Percentiles rank a stretch among this genome's conserved stretches.
phyloP scores from a whole-genome alignment of 176 grass and related monocot genomes.

The Oryza nivara region DNA sequence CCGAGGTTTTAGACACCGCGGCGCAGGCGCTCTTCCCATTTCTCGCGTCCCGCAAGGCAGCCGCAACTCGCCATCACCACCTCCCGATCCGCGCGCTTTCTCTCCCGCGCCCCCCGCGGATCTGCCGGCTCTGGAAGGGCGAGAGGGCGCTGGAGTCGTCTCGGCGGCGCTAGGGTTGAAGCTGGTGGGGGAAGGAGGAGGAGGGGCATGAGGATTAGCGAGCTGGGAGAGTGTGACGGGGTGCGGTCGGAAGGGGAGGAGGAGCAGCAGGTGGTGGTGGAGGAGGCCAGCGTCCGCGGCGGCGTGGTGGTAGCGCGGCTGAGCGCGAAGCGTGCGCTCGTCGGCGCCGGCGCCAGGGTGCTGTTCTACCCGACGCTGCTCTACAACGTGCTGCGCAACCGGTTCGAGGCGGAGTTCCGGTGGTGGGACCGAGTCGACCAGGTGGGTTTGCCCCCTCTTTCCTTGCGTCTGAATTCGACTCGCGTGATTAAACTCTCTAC shows the following conservation, averaged over 20 bases:
- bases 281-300: background rate
- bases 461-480: constrained; percentile 8
- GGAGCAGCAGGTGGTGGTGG: constrained; percentile 54
- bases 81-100: constrained; percentile 30
- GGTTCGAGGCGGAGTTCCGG: constrained; percentile 62
- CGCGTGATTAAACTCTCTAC: constrained; percentile 5
- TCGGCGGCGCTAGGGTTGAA: constrained; percentile 3
- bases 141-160: constrained; percentile 10
- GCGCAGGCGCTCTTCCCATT: constrained; percentile 35
- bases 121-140: constrained; percentile 12
- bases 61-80: background rate
- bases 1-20: constrained; percentile 48
- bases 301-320: constrained; percentile 15
- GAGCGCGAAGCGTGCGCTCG: constrained; percentile 58
- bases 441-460: constrained; percentile 22
- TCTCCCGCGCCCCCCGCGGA: constrained; percentile 13
- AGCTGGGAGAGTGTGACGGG: constrained; percentile 32
- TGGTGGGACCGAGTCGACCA: constrained; percentile 87
- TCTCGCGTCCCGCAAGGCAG: constrained; percentile 32
- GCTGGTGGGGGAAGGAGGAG: background rate
- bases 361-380: constrained; percentile 84
- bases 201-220: constrained; percentile 43
- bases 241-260: constrained; percentile 16
- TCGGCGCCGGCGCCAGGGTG: constrained; percentile 69
- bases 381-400: constrained; percentile 81